Conservation (phyloP, 805 yeast species). For the Nakazawaea pomicola region DNA sequence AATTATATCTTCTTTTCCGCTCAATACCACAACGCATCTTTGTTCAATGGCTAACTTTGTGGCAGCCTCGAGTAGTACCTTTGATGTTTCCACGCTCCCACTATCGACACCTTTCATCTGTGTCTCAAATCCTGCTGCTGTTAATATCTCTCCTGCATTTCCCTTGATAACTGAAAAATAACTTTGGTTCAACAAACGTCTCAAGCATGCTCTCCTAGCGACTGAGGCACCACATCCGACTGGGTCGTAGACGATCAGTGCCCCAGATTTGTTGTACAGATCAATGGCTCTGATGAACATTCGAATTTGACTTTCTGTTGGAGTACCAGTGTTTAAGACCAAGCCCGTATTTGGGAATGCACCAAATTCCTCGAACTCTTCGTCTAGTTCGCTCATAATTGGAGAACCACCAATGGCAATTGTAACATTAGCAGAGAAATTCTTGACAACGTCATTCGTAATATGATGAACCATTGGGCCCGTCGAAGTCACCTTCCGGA, state of each 20-base stretch:
- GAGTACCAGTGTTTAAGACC: constrained; percentile 75
- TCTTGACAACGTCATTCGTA: constrained; percentile 84
- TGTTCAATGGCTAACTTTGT: constrained; percentile 42
- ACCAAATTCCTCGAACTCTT: constrained; percentile 68
- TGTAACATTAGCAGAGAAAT: constrained; percentile 82
- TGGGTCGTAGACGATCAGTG: constrained; percentile 79
- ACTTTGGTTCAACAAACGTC: constrained; percentile 49
- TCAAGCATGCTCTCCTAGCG: constrained; percentile 46
- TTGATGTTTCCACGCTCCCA: constrained; percentile 15
- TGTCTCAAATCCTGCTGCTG: constrained; percentile 45
- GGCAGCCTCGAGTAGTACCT: constrained; percentile 35
- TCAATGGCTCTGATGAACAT: constrained; percentile 46
- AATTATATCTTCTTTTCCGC: constrained; percentile 56
- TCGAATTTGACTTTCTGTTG: constrained; percentile 36
- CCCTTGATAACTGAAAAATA: constrained; percentile 72
- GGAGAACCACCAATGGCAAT: constrained; percentile 85
- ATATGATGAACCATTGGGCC: constrained; percentile 85
- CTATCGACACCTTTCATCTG: constrained; percentile 75
- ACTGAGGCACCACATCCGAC: constrained; percentile 88
- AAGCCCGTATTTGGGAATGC: constrained; percentile 47
- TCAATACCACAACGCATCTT: constrained; percentile 61
- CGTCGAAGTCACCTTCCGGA: constrained; percentile 20
- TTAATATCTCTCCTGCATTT: constrained; percentile 72
- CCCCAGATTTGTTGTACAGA: constrained; percentile 49
- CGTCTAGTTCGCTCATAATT: constrained; percentile 72